phyloP scores from a whole-genome alignment of 176 grass and related monocot species.

The Melocanna baccifera region DNA sequence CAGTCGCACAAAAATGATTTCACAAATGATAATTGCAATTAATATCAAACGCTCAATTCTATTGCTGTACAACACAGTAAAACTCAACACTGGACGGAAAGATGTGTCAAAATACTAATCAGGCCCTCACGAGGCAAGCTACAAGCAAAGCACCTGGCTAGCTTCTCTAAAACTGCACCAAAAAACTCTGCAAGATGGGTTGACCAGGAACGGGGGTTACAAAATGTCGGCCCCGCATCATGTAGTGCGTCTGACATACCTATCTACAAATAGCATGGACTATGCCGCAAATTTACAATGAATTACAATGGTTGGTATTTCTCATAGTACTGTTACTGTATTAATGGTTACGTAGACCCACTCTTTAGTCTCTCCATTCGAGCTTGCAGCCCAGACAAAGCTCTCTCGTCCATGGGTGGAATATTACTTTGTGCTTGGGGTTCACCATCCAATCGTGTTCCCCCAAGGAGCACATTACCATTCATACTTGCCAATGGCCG shows the following conservation, averaged over 20 bases:
- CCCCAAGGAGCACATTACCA: slow-evolving; percentile 40
- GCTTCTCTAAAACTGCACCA: slow-evolving; percentile 27
- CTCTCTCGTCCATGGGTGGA: slow-evolving; percentile 91
- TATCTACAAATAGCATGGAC: slow-evolving; percentile 58
- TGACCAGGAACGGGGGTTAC: slow-evolving; percentile 28
- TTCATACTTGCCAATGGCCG: slow-evolving; percentile 57
- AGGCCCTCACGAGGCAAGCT: slow-evolving; percentile 24
- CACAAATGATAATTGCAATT: neutral
- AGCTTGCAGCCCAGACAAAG: slow-evolving; percentile 88
- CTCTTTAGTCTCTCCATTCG: slow-evolving; percentile 96
- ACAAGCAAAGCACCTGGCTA: slow-evolving; percentile 38
- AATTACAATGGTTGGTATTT: slow-evolving; percentile 58
- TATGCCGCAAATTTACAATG: slow-evolving; percentile 76
- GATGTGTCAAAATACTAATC: slow-evolving; percentile 39
- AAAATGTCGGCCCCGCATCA: slow-evolving; percentile 42
- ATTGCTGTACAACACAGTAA: slow-evolving; percentile 43
- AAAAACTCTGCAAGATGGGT: slow-evolving; percentile 39
- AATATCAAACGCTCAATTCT: slow-evolving; percentile 8
- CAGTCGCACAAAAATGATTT: neutral
- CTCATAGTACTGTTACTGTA: slow-evolving; percentile 22
- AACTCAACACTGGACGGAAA: slow-evolving; percentile 10
- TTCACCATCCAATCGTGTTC: slow-evolving; percentile 46
- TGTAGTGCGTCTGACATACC: slow-evolving; percentile 31
- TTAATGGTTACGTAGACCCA: slow-evolving; percentile 81
- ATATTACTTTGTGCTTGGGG: slow-evolving; percentile 55